Evolutionary conservation across 208 protist genomes (phyloP).

Genomic region (Crithidia sp.): DNA sequence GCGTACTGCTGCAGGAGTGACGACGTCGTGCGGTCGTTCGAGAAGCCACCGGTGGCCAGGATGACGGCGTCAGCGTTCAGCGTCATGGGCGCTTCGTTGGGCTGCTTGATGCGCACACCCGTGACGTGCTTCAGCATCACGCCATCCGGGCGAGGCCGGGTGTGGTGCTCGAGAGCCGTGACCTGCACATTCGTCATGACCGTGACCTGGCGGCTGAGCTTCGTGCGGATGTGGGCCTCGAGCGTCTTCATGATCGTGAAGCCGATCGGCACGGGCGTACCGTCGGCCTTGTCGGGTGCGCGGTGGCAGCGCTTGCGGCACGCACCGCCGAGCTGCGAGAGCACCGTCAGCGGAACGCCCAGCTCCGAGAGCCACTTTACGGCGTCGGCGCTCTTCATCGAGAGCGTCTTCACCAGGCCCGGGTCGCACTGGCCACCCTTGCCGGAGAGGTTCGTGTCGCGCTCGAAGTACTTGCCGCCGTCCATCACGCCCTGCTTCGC

Average conservation of each 20-base stretch:
- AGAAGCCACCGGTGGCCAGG: conserved; percentile 91
- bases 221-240: conserved; percentile 71
- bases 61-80: conserved; percentile 83
- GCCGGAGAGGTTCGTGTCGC: conserved; percentile 78
- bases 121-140: conserved; percentile 45
- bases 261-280: conserved; percentile 86
- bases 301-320: conserved; percentile 88
- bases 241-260: conserved; percentile 91
- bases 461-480: conserved; percentile 77
- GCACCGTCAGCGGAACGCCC: conserved; percentile 81
- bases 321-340: conserved; percentile 93
- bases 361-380: conserved; percentile 81
- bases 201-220: conserved; percentile 55
- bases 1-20: conserved; percentile 86
- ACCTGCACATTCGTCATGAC: conserved; percentile 68
- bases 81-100: conserved; percentile 34
- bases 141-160: conserved; percentile 38
- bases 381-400: conserved; percentile 69
- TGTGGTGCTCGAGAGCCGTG: conserved; percentile 47
- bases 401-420: conserved; percentile 87
- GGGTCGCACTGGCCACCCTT: conserved; percentile 70
- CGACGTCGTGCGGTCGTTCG: conserved; percentile 50
- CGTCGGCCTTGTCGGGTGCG: conserved; percentile 68
- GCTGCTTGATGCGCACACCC: conserved; percentile 44
- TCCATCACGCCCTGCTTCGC: conserved; percentile 66